Conservation (phyloP, 75 land plant species). For the Cunninghamia lanceolata region DNA sequence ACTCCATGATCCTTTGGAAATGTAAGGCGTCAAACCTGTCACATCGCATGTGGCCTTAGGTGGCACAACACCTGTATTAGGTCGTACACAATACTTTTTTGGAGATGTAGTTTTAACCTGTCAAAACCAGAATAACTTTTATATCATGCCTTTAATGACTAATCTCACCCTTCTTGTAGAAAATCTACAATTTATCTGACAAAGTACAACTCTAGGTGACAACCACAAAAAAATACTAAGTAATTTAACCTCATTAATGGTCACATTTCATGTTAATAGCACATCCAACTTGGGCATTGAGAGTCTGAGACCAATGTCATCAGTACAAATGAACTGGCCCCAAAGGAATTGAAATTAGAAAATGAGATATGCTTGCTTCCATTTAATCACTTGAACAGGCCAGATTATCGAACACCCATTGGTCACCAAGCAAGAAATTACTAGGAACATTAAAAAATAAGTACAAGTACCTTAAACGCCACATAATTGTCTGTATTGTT, state of each 20-base stretch:
- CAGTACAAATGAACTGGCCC: neutral
- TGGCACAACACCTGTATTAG: constrained; percentile 70
- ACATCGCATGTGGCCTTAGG: constrained; percentile 68
- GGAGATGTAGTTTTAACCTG: constrained; percentile 95
- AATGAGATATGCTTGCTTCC: neutral
- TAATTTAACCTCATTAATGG: neutral
- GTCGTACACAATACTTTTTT: constrained; percentile 90
- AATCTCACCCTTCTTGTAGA: neutral
- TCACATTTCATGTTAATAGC: neutral
- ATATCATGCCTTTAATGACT: neutral
- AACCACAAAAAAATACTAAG: neutral
- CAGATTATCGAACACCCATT: neutral
- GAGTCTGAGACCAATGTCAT: neutral
- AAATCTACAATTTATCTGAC: neutral
- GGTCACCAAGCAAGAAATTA: neutral
- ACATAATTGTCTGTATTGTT: constrained; percentile 45
- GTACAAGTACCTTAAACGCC: constrained; percentile 52
- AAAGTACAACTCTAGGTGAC: neutral
- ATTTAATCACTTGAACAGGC: neutral
- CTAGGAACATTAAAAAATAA: neutral
- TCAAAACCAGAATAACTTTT: constrained; percentile 1
- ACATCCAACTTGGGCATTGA: neutral
- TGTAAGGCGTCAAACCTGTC: constrained; percentile 40
- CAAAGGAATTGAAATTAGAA: neutral
- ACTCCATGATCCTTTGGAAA: neutral